These are phyloP conservation scores for Torulaspora gathmanii DNA, from an alignment of 805 yeast genomes.

Conservation along the genomic window DNA sequence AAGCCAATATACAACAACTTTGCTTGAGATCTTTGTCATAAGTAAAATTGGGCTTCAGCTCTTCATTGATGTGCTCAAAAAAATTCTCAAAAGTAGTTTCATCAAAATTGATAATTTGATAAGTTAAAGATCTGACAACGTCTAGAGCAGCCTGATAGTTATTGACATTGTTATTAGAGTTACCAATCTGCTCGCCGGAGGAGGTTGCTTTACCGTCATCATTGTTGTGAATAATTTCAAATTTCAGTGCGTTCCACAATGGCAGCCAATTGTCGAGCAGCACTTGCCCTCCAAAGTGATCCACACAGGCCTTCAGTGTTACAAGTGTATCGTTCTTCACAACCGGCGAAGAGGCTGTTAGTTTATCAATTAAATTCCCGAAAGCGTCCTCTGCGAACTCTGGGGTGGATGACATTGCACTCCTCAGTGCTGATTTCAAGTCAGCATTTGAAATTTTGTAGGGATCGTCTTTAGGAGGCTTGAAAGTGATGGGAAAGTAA, in stretches of 20 bases:
- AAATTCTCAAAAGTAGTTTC: slow-evolving; percentile 38
- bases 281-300: slow-evolving; percentile 45
- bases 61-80: slow-evolving; percentile 42
- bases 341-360: slow-evolving; percentile 65
- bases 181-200: slow-evolving; percentile 22
- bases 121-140: slow-evolving; percentile 44
- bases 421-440: slow-evolving; percentile 57
- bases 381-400: slow-evolving; percentile 67
- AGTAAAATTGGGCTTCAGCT: slow-evolving; percentile 49
- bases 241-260: slow-evolving; percentile 84
- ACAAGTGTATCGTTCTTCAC: slow-evolving; percentile 71
- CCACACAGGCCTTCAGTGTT: slow-evolving; percentile 55
- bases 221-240: slow-evolving; percentile 82
- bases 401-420: slow-evolving; percentile 57
- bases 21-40: slow-evolving; percentile 56
- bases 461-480: slow-evolving; percentile 81
- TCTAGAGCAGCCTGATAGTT: slow-evolving; percentile 43
- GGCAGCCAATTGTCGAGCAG: slow-evolving; percentile 61
- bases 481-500: slow-evolving; percentile 93
- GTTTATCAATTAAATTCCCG: slow-evolving; percentile 72
- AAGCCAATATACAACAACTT: slow-evolving; percentile 55
- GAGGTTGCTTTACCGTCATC: slow-evolving; percentile 36
- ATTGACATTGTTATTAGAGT: slow-evolving; percentile 38
- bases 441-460: slow-evolving; percentile 74
- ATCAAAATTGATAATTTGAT: slow-evolving; percentile 33